A percentile compares a stretch with the other conserved stretches of the same genome.
Conservation (phyloP, 345 rosid species). For the Schrenkiella parvula region DNA sequence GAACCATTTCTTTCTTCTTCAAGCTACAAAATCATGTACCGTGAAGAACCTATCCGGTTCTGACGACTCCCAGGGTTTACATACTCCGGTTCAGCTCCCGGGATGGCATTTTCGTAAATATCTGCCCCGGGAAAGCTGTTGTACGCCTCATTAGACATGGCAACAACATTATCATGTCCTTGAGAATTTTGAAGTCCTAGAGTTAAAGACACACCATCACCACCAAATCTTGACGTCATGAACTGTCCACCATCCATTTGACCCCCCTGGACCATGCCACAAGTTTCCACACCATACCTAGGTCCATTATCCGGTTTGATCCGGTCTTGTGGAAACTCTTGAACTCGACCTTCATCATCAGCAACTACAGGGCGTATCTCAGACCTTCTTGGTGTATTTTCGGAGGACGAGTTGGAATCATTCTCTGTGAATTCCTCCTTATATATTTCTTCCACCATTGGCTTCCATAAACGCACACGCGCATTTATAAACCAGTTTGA, state of each 20-base stretch:
- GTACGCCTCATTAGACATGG: constrained; percentile 44
- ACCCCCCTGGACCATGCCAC: constrained; percentile 42
- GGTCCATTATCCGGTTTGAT: constrained; percentile 35
- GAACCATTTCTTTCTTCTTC: constrained; percentile 9
- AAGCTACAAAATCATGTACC: constrained; percentile 75
- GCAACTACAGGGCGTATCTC: constrained; percentile 19
- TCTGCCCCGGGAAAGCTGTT: constrained; percentile 23
- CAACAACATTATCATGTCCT: constrained; percentile 40
- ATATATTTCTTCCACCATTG: constrained; percentile 99
- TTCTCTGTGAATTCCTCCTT: constrained; percentile 88
- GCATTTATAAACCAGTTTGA: constrained; percentile 99
- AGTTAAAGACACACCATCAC: constrained; percentile 72
- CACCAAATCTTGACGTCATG: constrained; percentile 48
- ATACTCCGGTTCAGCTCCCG: constrained; percentile 44
- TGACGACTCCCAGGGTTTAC: constrained; percentile 61
- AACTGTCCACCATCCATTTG: constrained; percentile 43
- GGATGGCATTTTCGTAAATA: constrained; percentile 47
- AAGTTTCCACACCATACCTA: constrained; percentile 34
- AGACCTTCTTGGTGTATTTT: constrained; percentile 50
- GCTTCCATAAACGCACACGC: constrained; percentile 98
- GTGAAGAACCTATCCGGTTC: constrained; percentile 60
- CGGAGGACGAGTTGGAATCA: constrained; percentile 86
- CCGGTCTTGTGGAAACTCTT: constrained; percentile 39
- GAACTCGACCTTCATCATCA: constrained; percentile 7
- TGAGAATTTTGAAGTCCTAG: constrained; percentile 82